A percentile compares a stretch with the other conserved stretches of the same genome.
These are phyloP conservation scores for Paraphaeosphaeria sporulosa DNA, from an alignment of 2,329 filamentous ascomycete genomes.

Conservation along the genomic window DNA sequence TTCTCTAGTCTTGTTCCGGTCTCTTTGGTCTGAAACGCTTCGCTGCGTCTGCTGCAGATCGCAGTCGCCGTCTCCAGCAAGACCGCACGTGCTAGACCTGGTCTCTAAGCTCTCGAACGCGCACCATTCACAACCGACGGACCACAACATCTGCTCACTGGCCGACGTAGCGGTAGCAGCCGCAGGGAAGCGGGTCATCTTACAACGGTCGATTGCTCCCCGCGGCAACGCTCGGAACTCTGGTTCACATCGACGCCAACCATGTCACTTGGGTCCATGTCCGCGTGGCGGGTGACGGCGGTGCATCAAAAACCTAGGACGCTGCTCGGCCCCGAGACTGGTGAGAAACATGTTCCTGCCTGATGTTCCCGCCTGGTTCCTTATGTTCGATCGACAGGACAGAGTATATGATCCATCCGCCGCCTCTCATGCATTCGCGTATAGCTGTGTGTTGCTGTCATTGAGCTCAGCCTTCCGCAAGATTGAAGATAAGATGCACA, in stretches of 20 bases:
- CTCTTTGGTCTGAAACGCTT: not conserved
- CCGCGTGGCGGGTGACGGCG: not conserved
- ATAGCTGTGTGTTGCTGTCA: slow-evolving; percentile 5
- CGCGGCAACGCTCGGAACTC: not conserved
- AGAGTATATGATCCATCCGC: not conserved
- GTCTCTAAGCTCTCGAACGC: not conserved
- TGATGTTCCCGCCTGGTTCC: not conserved
- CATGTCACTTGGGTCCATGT: not conserved
- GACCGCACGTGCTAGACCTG: not conserved
- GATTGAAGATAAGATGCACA: not conserved
- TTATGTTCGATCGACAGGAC: not conserved
- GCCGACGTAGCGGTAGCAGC: not conserved
- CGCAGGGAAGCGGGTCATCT: not conserved
- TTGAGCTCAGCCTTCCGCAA: not conserved
- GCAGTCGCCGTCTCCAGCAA: slow-evolving; percentile 11
- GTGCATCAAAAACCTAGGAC: not conserved
- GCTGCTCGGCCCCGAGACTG: not conserved
- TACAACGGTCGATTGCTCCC: not conserved
- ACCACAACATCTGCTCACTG: not conserved
- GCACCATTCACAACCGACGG: not conserved
- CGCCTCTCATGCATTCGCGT: not conserved
- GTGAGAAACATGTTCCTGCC: not conserved
- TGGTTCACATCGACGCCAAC: not conserved
- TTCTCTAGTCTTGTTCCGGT: not conserved
- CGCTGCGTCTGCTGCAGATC: not conserved